Base-by-base conservation (phyloP, 2,329 filamentous ascomycete species). In the Microsporum ferrugineum region DNA sequence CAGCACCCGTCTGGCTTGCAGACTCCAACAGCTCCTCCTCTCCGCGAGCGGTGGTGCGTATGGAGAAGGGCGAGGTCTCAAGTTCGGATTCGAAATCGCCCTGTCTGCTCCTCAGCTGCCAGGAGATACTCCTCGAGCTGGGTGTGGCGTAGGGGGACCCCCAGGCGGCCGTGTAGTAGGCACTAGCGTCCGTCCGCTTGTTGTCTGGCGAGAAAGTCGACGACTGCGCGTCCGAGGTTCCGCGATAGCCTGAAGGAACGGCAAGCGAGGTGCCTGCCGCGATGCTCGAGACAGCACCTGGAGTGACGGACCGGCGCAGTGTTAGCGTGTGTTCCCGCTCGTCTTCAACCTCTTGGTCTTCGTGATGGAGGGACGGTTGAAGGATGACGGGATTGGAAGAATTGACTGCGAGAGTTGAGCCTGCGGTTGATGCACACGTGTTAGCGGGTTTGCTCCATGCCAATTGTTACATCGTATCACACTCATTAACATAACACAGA, bases 81-180 rank as follows among this genome's bases (percentile, higher is more conserved):
- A 68, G 64, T 49, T 64, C 69, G 58, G 64, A 68, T 59, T 71
- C 70, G 61, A 72, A 49, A 59, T 85, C 62, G 75, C 75, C 67
- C 80, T 83, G 72, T 64, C 74, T 73, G 65, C 71, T 63, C 53
- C 58, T 74, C 45, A 73, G 63, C 59, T 72, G 71, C 65, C 71
- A 70, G 62, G 75, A 75, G 29, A 75, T 66, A 65, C 71, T 70
- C 58, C 75, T 72, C 58, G 75, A 72, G 66, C 76, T 87, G 10
- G 80, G 77, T 43, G 86, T 81, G 60, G 88, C 86, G 75, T 96
- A 96, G 27, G 91, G 91, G 60, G 91, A 96, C 61, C 91, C 91
- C 91, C 91, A 96, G 72, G 87, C 91, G 57, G 90, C 87, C 55
- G 89, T 94, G 70, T 83, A 83, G 70, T 82, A 83, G 55, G 78